phyloP scores from a whole-genome alignment of 441 rosid genomes.

The Mallotus repandus region DNA sequence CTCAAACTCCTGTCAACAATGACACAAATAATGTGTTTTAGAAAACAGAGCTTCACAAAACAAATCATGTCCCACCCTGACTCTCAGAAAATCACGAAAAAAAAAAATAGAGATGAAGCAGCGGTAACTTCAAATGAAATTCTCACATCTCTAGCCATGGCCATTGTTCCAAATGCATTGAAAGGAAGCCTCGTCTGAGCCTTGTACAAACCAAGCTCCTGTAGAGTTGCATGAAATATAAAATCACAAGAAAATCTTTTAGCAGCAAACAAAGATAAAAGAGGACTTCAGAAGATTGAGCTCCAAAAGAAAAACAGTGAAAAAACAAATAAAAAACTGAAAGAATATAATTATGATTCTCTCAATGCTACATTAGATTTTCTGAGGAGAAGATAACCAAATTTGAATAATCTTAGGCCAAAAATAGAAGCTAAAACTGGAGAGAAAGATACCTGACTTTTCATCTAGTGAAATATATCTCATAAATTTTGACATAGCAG shows the following conservation, averaged over 20 bases:
- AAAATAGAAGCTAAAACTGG: background rate
- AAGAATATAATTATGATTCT: background rate
- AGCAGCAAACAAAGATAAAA: constrained; percentile 9
- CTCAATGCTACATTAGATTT: background rate
- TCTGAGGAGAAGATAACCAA: background rate
- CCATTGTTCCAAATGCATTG: constrained; percentile 99
- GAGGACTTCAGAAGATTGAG: background rate
- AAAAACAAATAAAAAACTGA: background rate
- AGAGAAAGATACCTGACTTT: background rate
- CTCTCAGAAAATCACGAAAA: background rate
- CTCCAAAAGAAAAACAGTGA: background rate
- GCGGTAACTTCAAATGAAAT: constrained; percentile 3
- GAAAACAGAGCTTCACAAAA: background rate
- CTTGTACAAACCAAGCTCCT: constrained; percentile 97
- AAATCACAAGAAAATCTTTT: constrained; percentile 4
- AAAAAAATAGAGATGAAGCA: background rate
- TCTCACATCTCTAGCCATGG: constrained; percentile 98
- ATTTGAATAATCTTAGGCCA: background rate
- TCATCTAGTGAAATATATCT: background rate
- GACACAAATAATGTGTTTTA: background rate
- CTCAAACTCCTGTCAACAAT: constrained; percentile 75
- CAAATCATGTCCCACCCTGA: background rate
- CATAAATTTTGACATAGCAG: background rate
- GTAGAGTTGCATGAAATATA: constrained; percentile 17
- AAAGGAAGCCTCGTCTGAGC: constrained; percentile 97